phyloP scores from a whole-genome alignment of 805 yeast species.

The Barnettozyma wickerhamii region DNA sequence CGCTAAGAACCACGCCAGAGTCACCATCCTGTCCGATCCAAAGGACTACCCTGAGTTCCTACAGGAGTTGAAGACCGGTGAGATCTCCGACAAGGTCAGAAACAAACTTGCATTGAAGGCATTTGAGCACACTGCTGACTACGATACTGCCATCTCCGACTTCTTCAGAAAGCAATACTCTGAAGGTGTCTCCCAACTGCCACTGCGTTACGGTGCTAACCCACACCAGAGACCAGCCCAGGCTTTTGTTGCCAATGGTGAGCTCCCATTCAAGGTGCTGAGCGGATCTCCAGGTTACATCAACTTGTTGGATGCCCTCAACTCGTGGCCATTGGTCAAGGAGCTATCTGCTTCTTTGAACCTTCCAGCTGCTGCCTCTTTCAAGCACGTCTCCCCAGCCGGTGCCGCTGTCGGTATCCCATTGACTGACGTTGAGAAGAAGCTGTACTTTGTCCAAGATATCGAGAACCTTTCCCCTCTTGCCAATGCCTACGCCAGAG shows the following conservation, averaged over 20 bases:
- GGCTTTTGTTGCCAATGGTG: slow-evolving; percentile 83
- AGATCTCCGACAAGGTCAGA: slow-evolving; percentile 67
- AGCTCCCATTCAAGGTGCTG: slow-evolving; percentile 89
- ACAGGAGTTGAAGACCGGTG: slow-evolving; percentile 68
- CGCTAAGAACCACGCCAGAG: slow-evolving; percentile 96
- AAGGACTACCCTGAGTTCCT: slow-evolving; percentile 84
- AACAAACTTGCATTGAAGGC: slow-evolving; percentile 92
- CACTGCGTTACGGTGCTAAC: slow-evolving; percentile 96
- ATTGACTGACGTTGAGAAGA: slow-evolving; percentile 83
- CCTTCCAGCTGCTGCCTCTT: slow-evolving; percentile 98
- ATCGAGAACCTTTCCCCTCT: slow-evolving; percentile 93
- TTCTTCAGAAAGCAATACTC: slow-evolving; percentile 96
- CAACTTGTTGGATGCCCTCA: slow-evolving; percentile 91
- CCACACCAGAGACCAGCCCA: slow-evolving; percentile 99
- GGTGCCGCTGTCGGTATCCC: slow-evolving; percentile 98
- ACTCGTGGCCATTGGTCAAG: slow-evolving; percentile 98
- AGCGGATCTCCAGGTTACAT: slow-evolving; percentile 97
- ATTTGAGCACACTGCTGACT: slow-evolving; percentile 97
- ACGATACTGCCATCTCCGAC: slow-evolving; percentile 93
- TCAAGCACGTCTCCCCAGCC: slow-evolving; percentile 98
- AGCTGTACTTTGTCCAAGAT: slow-evolving; percentile 91
- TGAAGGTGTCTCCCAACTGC: slow-evolving; percentile 83
- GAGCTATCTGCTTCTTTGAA: slow-evolving; percentile 92
- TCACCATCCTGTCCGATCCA: slow-evolving; percentile 93
- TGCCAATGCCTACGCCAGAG: slow-evolving; percentile 98